Base-by-base conservation (phyloP, 2,329 filamentous ascomycete genomes). In the Ophiocordyceps camponoti-rufipedis region DNA sequence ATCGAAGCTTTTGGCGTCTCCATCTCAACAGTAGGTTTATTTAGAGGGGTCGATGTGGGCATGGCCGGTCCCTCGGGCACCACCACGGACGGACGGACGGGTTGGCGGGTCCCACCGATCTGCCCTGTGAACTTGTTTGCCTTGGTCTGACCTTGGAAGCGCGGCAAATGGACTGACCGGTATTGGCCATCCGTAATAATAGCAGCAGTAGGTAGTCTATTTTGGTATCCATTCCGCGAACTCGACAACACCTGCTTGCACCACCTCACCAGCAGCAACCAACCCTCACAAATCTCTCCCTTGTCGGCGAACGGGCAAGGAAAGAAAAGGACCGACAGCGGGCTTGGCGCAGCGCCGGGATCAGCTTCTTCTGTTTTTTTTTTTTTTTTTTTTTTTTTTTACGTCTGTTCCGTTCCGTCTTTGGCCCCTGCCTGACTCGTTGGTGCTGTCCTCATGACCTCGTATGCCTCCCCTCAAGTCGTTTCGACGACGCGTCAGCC, bases 351-450 rank as follows among this genome's bases (percentile, higher is more conserved):
- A 28, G 9, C 31, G 31, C 31, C 31, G 31, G 31, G 31, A 23
- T 23, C 23, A 23, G 23, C 23, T 23, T 5, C 5, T 23, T 23
- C 5, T 23, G 3, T 10, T 10, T 33, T 33, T 10, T 33, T 33
- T 14, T 33, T 33, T 10, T 33, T 10, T 3, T 10, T 10, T 33
- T 33, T 10, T 33, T 33, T 14, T 33, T 33, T 10, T 33, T 10
- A 32, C 29, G 29, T 12, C 12, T 32, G n/a, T 3, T 23, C 23
- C 23, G 3, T 23, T 23, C 23, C 23, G 23, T 23, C 23, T 23
- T 23, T 23, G 3, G 23, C 5, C 23, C n/a, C n/a, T 32, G 54
- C 57, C 60, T 60, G 58, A 60, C 58, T 60, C 58, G 54, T 56
- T 56, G 56, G 54, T 58, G 50, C 56, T 59, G 57, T 13, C 40